Base-by-base conservation (phyloP, 352 stramenopile genomes). In the Globisporangium viniferum region DNA sequence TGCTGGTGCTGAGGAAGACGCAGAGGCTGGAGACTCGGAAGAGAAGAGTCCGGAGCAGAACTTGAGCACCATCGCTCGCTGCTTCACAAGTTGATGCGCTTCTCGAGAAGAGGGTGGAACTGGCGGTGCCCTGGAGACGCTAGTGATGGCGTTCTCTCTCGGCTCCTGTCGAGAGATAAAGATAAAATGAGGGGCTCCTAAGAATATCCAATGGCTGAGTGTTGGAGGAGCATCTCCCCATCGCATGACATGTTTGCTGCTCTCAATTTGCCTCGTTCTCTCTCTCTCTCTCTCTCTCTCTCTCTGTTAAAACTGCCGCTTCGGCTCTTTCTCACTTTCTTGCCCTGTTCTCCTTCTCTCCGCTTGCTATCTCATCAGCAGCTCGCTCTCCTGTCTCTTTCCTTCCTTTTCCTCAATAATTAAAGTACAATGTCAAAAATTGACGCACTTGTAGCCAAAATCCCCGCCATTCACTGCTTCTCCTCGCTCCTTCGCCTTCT, bases 61-160 rank as follows among this genome's bases (percentile, higher is more conserved):
- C 67, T 84, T 87, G 49, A 90, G 72, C 69, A 81, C 75, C 76
- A 85, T 85, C 29, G 29, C 29, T 33, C 29, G 9, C 22, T 56
- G 22, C 3, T 31, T 24, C 49, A 29, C 14, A 48, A 48, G 41
- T 2, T 20, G 41, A 27, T 33, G 24, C 8, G 55, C 31, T 44
- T 27, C 55, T 48, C 31, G 18, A 10, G 20, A 61, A 22, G 29
- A 22, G n/a, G 20, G 5, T 7, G 41, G 27, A 20, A 20, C 9
- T 24, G 8, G 41, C 20, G 33, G 10, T 51, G 31, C 18, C 18
- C 29, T 44, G 4, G 20, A 44, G 36, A 44, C 36, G 15, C 8
- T 33, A 4, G 29, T 3, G 29, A 18, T 31, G 31, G 15, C 8
- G 29, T 33, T 33, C 3, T 33, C 29, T 33, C 29, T 33, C 29